phyloP scores from a whole-genome alignment of 148 eudicot genomes.

The Simmondsia chinensis region DNA sequence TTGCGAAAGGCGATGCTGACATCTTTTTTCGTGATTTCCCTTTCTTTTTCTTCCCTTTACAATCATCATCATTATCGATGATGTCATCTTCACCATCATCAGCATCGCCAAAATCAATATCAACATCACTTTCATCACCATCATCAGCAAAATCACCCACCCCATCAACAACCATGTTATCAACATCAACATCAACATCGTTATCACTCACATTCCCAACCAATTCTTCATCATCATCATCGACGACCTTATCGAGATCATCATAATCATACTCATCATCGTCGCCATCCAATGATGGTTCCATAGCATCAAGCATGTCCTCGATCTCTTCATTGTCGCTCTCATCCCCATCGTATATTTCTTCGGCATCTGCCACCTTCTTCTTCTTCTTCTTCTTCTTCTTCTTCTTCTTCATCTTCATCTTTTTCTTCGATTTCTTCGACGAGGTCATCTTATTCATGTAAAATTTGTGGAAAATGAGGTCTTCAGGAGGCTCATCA shows the following conservation, averaged over 20 bases:
- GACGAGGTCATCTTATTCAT: conserved; percentile 64
- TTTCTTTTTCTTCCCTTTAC: conserved; percentile 29
- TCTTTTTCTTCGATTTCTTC: conserved; percentile 77
- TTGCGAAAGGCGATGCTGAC: conserved; percentile 72
- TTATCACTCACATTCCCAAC: conserved; percentile 61
- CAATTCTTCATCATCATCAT: conserved; percentile 78
- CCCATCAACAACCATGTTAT: conserved; percentile 20
- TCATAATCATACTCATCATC: conserved; percentile 79
- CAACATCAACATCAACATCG: conserved; percentile 39
- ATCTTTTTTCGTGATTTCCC: conserved; percentile 20
- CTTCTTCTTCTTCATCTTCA: too few relatives aligned
- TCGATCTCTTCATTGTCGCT: conserved; percentile 91
- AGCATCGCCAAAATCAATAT: conserved; percentile 13
- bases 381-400: conserved; percentile 53
- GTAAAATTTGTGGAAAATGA: conserved; percentile 92
- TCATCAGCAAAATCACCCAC: conserved; percentile 25
- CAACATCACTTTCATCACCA: conserved; percentile 34
- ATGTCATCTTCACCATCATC: conserved; percentile 19
- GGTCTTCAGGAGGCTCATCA: conserved; percentile 87
- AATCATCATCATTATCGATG: conserved; percentile 16
- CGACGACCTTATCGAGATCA: conserved; percentile 52
- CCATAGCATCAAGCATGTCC: conserved; percentile 42
- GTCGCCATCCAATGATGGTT: conserved; percentile 38
- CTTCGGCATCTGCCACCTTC: conserved; percentile 75
- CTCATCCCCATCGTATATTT: conserved; percentile 51